Evolutionary conservation across 805 yeast species (phyloP), one percentile per base, ranked within the genome.

Genomic region (Tetrapisispora iriomotensis): DNA sequence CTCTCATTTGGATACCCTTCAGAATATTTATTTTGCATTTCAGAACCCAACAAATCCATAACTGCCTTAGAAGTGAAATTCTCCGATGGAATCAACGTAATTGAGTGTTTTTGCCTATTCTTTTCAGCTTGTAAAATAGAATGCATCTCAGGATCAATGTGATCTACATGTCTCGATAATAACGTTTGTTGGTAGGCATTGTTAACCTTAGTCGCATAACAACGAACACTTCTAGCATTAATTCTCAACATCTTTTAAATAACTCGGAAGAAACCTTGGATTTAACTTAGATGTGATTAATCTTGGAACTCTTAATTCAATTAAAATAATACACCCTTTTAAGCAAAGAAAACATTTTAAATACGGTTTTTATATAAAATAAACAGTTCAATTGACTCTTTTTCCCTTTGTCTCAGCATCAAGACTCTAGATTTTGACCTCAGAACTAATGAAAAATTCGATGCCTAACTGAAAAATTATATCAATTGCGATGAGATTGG

Each of bases 1-100:
- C 98, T 79, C 47, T 87, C 95, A 50, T 95, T 95, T 30, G 98
- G 98, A 67, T 90, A 90, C 48, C 97, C 97, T 67, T 90, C 98
- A 9, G 96, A 87, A 68, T 90, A 90, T 70, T 90, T 90, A 75
- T 90, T 90, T 65, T 84, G 88, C 95, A 90, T 86, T 61, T 85
- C 95, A 21, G 96, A 82, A 48, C 97, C 97, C 56, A 90, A 72
- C 36, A 86, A 77, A 61, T 90, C 95, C 77, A 90, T 83, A 24
- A 90, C 98, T 19, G 96, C 81, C 50, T 81, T 83, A 36, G 96
- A 83, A 41, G 98, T 90, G 73, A 88, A 90, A 67, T 90, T 90
- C 63, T 90, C 98, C 32, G 94, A 82, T 17, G 98, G 95, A 62
- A 90, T 90, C 64, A 90, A 71, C 30, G 90, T 87, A 58, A 90